These are phyloP conservation scores for Thermothelomyces thermophilus DNA, from an alignment of 2,329 filamentous ascomycete genomes.

Conservation along the genomic window DNA sequence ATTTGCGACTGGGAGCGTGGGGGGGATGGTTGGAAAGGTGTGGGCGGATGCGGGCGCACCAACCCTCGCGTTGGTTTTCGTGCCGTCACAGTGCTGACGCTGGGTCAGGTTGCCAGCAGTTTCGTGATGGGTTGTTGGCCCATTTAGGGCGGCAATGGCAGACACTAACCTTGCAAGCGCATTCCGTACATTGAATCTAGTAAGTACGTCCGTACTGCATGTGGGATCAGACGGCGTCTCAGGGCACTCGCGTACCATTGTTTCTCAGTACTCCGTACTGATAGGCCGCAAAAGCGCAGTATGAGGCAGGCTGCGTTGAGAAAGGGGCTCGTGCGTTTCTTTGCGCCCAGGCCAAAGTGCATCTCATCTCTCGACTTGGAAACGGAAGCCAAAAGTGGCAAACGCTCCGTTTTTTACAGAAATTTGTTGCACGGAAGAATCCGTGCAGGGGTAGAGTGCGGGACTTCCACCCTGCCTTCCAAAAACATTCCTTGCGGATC, in stretches of 20 bases:
- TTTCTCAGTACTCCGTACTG: neutral
- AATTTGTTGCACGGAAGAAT: too few relatives aligned
- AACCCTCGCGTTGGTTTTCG: neutral
- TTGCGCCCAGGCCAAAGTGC: neutral
- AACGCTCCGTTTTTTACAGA: neutral
- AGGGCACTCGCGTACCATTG: neutral
- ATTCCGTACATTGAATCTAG: too few relatives aligned
- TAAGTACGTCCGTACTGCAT: neutral
- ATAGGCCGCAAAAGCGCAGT: neutral
- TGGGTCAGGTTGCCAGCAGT: neutral
- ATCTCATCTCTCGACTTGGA: too few relatives aligned
- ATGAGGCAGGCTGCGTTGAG: neutral
- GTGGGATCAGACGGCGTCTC: slow-evolving; percentile 1
- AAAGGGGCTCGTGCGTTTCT: neutral
- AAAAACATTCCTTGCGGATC: too few relatives aligned
- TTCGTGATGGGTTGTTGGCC: slow-evolving; percentile 1
- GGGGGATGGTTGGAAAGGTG: neutral
- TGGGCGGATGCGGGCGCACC: neutral
- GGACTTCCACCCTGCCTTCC: too few relatives aligned
- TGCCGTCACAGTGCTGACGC: neutral
- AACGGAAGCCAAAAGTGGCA: neutral
- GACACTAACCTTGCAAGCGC: too few relatives aligned
- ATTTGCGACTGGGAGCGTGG: neutral
- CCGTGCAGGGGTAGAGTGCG: too few relatives aligned
- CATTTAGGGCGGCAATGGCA: neutral